Evolutionary conservation across 2,329 filamentous ascomycete species (phyloP), one percentile per base, ranked within the genome.

Genomic region (Piedraia hortae): DNA sequence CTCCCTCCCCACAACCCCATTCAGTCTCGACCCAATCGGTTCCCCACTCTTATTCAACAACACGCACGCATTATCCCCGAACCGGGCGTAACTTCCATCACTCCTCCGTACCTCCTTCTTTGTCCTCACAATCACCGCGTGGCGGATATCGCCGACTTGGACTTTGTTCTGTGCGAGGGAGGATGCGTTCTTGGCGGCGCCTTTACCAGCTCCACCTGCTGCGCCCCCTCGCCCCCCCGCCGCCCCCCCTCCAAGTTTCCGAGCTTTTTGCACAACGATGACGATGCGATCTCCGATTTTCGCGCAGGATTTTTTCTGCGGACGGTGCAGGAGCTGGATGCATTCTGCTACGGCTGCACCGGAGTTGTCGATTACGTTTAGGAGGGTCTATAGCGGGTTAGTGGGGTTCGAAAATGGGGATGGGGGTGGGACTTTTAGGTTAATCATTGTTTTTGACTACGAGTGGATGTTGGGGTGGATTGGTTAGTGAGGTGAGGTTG

Each of bases 331-430:
- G 31, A 93, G 72, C 45, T 82, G 71, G 45, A 72, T 74, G 53
- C 85, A 97, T 55, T 97, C 85, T 51, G 93, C 85, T 34, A 97
- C 59, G 38, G 85, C 80, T 36, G 85, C 85, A 45, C 85, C 85
- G 33, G 85, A 93, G 58, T 91, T 97, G 69, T 97, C 85, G 64
- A 97, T 93, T 68, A 85, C 93, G 53, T 85, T 91, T 39, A 97
- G 63, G 64, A 97, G 77, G 45, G 80, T 73, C 85, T 91, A n/a
- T n/a, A n/a, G n/a, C n/a, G n/a, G n/a, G n/a, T n/a, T n/a, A n/a
- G n/a, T n/a, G n/a, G n/a, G n/a, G n/a, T n/a, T n/a, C n/a, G n/a
- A n/a, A n/a, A n/a, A n/a, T n/a, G n/a, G n/a, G n/a, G n/a, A n/a
- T n/a, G n/a, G n/a, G n/a, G n/a, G n/a, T n/a, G n/a, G n/a, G n/a